phyloP scores from a whole-genome alignment of 2,329 filamentous ascomycete genomes.

The Phialophora tarda region DNA sequence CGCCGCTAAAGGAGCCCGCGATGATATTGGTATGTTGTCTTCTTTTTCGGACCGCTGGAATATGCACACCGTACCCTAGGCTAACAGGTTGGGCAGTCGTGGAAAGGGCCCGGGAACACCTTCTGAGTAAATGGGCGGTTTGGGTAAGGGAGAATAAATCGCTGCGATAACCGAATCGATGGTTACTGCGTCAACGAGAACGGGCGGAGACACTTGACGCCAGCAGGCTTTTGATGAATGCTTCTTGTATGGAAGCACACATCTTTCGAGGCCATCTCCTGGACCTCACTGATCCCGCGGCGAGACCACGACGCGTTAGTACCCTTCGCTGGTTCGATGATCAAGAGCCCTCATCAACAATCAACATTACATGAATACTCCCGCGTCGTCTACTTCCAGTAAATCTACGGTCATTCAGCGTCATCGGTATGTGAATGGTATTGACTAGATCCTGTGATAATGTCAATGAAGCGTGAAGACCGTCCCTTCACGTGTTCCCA shows the following conservation, averaged over 20 bases:
- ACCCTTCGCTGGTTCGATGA: background rate
- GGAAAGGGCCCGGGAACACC: constrained; percentile 9
- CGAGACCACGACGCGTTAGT: background rate
- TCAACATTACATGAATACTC: background rate
- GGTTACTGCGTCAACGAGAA: background rate
- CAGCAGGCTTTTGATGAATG: background rate
- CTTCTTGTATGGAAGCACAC: background rate
- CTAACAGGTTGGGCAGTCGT: background rate
- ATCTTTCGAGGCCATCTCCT: background rate
- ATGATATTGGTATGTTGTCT: background rate
- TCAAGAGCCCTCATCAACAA: background rate
- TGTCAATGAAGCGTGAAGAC: background rate
- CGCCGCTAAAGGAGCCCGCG: constrained; percentile 3
- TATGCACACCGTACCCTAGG: background rate
- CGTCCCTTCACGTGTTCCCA: background rate
- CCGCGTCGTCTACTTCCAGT: background rate
- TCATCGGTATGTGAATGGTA: background rate
- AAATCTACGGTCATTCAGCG: background rate
- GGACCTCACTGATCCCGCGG: background rate
- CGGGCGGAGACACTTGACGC: background rate
- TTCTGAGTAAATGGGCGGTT: background rate
- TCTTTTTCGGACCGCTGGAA: background rate
- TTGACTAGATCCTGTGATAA: background rate
- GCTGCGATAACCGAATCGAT: background rate
- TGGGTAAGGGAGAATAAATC: background rate